These are phyloP conservation scores for Lepidium campestre DNA, from an alignment of 441 rosid genomes.

Conservation along the genomic window DNA sequence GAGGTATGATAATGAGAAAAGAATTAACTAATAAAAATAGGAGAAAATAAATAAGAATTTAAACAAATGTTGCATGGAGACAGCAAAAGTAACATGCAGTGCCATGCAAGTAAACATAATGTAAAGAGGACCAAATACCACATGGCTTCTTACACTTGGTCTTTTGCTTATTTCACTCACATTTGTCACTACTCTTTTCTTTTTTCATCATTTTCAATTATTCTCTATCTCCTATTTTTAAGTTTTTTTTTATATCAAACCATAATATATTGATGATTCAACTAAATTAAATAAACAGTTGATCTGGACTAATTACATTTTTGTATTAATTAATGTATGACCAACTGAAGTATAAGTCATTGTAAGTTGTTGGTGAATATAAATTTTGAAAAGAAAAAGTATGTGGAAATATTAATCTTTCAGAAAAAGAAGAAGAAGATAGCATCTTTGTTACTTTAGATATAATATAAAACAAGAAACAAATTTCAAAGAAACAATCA, in stretches of 20 bases:
- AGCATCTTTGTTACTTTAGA: not conserved
- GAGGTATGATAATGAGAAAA: not conserved
- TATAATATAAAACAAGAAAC: not conserved
- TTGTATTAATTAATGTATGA: not conserved
- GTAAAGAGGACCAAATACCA: slow-evolving; percentile 22
- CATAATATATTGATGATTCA: too few relatives aligned
- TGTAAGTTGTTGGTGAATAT: not conserved
- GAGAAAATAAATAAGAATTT: not conserved
- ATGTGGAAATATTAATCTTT: not conserved
- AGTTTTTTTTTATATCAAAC: not conserved
- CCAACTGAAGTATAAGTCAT: not conserved
- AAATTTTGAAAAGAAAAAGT: slow-evolving; percentile 3
- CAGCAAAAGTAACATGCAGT: slow-evolving; percentile 29
- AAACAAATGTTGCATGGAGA: slow-evolving; percentile 24
- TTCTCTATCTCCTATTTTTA: not conserved
- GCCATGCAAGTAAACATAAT: slow-evolving; percentile 31
- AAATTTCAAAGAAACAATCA: slow-evolving; percentile 21
- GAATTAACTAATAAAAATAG: not conserved
- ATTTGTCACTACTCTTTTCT: slow-evolving; percentile 15
- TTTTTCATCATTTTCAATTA: slow-evolving; percentile 23
- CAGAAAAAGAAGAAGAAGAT: not conserved
- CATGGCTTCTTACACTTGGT: slow-evolving; percentile 30
- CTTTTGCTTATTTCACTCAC: slow-evolving; percentile 30
- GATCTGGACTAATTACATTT: too few relatives aligned
- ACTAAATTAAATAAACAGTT: not conserved